Percentiles rank a stretch among this genome's conserved stretches.
Conservation (phyloP, 2,329 filamentous ascomycete genomes). For the Botrytis paeoniae region DNA sequence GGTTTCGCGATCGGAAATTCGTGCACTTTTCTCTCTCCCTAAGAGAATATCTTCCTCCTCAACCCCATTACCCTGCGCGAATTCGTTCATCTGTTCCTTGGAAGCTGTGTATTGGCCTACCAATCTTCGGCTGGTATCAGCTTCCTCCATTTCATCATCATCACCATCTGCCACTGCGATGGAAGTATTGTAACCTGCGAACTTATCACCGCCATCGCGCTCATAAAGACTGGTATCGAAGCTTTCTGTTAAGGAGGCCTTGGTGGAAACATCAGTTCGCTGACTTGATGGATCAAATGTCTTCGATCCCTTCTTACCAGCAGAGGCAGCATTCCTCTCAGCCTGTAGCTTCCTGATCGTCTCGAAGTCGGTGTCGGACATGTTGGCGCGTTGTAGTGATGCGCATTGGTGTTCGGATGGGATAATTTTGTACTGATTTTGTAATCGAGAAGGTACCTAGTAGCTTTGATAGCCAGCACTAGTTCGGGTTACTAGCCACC, state of each 20-base stretch:
- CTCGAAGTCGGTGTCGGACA: slow-evolving; percentile 82
- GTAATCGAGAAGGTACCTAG: slow-evolving; percentile 4
- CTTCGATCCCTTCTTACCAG: slow-evolving; percentile 77
- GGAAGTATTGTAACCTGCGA: slow-evolving; percentile 84
- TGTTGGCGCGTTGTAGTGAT: slow-evolving; percentile 35
- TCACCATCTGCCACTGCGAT: slow-evolving; percentile 77
- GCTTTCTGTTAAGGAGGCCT: slow-evolving; percentile 84
- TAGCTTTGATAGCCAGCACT: slow-evolving; percentile 19
- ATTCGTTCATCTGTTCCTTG: slow-evolving; percentile 88
- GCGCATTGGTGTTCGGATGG: slow-evolving; percentile 16
- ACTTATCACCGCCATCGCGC: slow-evolving; percentile 73
- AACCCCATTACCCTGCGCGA: slow-evolving; percentile 77
- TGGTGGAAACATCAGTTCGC: slow-evolving; percentile 79
- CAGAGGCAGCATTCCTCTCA: slow-evolving; percentile 81
- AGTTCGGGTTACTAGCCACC: slow-evolving; percentile 9
- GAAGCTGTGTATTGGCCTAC: slow-evolving; percentile 96
- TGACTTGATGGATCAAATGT: slow-evolving; percentile 76
- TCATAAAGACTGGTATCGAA: slow-evolving; percentile 90
- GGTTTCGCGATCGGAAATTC: slow-evolving; percentile 89
- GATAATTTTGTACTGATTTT: slow-evolving; percentile 19
- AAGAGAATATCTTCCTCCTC: slow-evolving; percentile 90
- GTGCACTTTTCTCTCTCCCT: slow-evolving; percentile 80
- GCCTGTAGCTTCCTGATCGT: slow-evolving; percentile 83
- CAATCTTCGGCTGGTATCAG: slow-evolving; percentile 70
- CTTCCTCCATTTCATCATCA: slow-evolving; percentile 74